These are phyloP conservation scores for Betula pendula DNA, from an alignment of 306 rosid species.

Conservation along the genomic window DNA sequence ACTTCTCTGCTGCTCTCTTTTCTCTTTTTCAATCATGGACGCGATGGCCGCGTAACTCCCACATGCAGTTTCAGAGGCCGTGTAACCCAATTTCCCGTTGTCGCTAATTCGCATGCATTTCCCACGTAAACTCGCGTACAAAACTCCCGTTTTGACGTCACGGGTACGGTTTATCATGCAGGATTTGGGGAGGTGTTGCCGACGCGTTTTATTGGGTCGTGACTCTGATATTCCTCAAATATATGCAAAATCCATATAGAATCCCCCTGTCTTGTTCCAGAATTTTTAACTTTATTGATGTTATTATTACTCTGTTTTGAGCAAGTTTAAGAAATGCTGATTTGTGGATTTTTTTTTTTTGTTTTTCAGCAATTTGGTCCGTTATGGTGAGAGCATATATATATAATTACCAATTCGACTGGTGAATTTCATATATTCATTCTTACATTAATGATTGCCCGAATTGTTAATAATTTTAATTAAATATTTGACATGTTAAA, in stretches of 20 bases:
- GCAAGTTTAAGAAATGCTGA: background rate
- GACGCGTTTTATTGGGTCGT: background rate
- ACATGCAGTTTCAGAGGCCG: slow-evolving; percentile 5
- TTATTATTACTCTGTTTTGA: background rate
- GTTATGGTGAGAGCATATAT: no score
- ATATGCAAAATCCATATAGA: background rate
- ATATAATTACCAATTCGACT: no score
- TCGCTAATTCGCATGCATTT: slow-evolving; percentile 13
- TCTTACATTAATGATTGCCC: no score
- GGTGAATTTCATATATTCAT: no score
- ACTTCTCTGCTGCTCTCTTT: no score
- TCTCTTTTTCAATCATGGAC: background rate
- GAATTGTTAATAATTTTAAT: no score
- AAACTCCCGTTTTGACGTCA: background rate
- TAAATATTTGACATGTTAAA: no score
- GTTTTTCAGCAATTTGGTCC: no score
- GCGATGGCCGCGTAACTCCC: background rate
- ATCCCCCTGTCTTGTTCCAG: background rate
- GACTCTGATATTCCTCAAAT: background rate
- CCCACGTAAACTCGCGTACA: background rate
- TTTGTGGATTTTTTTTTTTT: no score
- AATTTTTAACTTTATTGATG: background rate
- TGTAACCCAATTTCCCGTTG: slow-evolving; percentile 18
- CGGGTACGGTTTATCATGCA: background rate
- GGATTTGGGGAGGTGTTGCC: no score